Percentiles rank a stretch among this genome's conserved stretches.
Conservation (phyloP, 2,329 filamentous ascomycete species). For the Diaporthe sp. region DNA sequence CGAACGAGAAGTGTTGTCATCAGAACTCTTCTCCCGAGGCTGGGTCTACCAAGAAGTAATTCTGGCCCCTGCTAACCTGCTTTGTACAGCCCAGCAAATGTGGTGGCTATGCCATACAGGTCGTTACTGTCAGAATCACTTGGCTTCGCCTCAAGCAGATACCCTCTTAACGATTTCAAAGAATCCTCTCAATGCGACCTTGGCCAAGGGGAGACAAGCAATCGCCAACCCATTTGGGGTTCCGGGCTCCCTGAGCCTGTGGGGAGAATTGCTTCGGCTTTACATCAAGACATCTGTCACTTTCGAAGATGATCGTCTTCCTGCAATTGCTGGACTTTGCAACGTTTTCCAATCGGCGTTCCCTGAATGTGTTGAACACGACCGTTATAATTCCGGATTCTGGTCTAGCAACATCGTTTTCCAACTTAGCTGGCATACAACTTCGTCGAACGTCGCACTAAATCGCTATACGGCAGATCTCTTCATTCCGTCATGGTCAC, state of each 20-base stretch:
- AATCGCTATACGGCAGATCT: background rate
- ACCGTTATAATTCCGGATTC: background rate
- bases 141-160: too few species aligned
- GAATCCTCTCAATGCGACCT: background rate
- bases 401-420: background rate
- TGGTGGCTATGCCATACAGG: background rate
- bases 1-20: background rate
- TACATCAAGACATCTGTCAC: constrained; percentile 12
- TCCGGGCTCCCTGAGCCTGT: fast-evolving
- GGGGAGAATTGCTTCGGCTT: background rate
- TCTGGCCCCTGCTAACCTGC: constrained; percentile 1
- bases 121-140: too few species aligned
- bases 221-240: background rate
- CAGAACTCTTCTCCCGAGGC: constrained; percentile 1
- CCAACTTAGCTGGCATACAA: background rate
- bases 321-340: background rate
- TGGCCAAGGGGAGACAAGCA: background rate
- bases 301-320: background rate
- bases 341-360: background rate
- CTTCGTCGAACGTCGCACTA: background rate
- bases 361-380: background rate
- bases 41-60: constrained; percentile 29
- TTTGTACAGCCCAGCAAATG: background rate
- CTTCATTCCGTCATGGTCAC: constrained; percentile 13
- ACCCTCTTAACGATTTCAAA: too few species aligned